Conservation (phyloP, 2,329 filamentous ascomycete genomes). For the Metarhizium guizhouense region DNA sequence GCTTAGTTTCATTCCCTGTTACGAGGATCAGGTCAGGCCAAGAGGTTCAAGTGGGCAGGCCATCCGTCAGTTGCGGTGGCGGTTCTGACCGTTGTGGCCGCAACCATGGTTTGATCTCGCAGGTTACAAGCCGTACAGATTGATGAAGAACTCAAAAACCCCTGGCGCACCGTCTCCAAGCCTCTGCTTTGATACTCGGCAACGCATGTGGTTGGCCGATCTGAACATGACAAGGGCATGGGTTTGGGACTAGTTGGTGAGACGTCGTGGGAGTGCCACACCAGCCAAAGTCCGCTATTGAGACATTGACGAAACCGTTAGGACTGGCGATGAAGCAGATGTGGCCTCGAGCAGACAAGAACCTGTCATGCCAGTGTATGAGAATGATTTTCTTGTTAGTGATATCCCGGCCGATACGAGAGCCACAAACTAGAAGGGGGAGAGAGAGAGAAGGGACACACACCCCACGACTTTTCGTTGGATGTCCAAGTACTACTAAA, state of each 20-base stretch:
- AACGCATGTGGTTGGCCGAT: neutral
- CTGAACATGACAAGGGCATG: neutral
- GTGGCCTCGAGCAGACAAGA: neutral
- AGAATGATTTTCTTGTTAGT: neutral
- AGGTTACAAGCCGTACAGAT: too few species aligned
- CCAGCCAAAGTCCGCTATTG: neutral
- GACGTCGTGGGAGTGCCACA: neutral
- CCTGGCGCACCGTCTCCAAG: neutral
- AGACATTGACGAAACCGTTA: slow-evolving; percentile 5
- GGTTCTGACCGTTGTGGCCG: neutral
- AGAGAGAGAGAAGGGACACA: too few species aligned
- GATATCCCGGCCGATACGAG: too few species aligned
- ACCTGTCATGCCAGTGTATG: slow-evolving; percentile 1
- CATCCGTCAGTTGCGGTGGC: neutral
- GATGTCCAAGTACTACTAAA: too few species aligned
- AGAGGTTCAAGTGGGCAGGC: too few species aligned
- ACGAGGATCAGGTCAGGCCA: neutral
- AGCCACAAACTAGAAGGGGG: too few species aligned
- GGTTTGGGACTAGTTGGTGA: neutral
- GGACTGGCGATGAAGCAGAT: neutral
- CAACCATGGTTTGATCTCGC: neutral
- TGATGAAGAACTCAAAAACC: neutral
- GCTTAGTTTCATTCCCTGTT: neutral
- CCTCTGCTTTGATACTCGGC: neutral
- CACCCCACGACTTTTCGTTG: too few species aligned